phyloP scores from a whole-genome alignment of 805 yeast species.

The Saturnispora halmiae region DNA sequence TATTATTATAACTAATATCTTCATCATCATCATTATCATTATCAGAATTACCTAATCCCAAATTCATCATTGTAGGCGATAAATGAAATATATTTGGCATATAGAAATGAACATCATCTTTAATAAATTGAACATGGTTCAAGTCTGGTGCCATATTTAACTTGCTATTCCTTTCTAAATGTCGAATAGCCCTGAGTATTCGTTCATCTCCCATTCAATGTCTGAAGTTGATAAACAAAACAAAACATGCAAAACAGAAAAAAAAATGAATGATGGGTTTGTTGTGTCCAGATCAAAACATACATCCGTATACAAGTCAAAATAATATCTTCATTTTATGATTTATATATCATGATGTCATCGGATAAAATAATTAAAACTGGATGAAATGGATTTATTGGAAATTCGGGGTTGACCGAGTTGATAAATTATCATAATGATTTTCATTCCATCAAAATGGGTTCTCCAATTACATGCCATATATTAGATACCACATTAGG shows the following conservation, averaged over 20 bases:
- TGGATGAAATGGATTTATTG: not conserved
- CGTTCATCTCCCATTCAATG: not conserved
- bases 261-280: too few relatives aligned
- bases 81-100: slow-evolving; percentile 29
- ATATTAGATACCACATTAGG: slow-evolving; percentile 79
- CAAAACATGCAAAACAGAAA: too few relatives aligned
- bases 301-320: too few relatives aligned
- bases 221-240: not conserved
- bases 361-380: too few relatives aligned
- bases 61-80: slow-evolving; percentile 26
- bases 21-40: not conserved
- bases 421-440: not conserved
- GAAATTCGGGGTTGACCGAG: slow-evolving; percentile 6
- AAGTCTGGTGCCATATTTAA: slow-evolving; percentile 18
- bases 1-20: not conserved
- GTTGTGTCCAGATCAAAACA: too few relatives aligned
- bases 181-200: slow-evolving; percentile 6
- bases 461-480: slow-evolving; percentile 75
- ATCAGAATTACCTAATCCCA: too few relatives aligned
- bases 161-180: slow-evolving; percentile 2
- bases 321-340: too few relatives aligned
- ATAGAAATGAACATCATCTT: slow-evolving; percentile 26
- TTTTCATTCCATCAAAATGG: slow-evolving; percentile 1
- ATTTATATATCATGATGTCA: too few relatives aligned
- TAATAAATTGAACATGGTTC: slow-evolving; percentile 21